Percentiles rank a stretch among this genome's conserved stretches.
Conservation (phyloP, 2,329 filamentous ascomycete genomes). For the Shiraia sp. region DNA sequence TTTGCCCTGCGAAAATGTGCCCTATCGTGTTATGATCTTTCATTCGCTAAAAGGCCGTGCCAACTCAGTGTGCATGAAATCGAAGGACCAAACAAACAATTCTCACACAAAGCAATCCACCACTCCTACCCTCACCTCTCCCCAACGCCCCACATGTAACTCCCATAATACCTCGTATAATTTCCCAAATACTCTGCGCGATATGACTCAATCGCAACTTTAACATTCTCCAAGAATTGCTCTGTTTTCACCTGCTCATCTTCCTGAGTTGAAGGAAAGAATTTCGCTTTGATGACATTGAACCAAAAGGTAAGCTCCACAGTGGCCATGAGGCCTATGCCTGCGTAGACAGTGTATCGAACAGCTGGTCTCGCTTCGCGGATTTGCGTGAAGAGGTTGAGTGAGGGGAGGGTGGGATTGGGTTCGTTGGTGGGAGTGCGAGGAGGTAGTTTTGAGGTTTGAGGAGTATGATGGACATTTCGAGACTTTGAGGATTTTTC, state of each 20-base stretch:
- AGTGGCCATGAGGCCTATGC: slow-evolving; percentile 22
- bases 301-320: slow-evolving; percentile 36
- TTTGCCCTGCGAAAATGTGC: no score
- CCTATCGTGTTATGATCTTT: no score
- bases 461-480: not conserved
- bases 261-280: slow-evolving; percentile 19
- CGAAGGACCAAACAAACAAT: no score
- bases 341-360: slow-evolving; percentile 31
- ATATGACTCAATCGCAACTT: slow-evolving; percentile 12
- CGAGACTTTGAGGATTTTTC: not conserved
- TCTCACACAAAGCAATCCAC: not conserved
- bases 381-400: slow-evolving; percentile 24
- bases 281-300: slow-evolving; percentile 30
- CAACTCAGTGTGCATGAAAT: no score
- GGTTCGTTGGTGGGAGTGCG: not conserved
- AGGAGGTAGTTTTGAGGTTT: slow-evolving; percentile 1
- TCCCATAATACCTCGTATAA: slow-evolving; percentile 22
- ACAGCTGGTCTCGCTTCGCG: slow-evolving; percentile 13
- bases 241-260: slow-evolving; percentile 19
- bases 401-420: slow-evolving; percentile 6
- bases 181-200: slow-evolving; percentile 21
- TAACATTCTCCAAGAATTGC: slow-evolving; percentile 12
- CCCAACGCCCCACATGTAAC: slow-evolving; percentile 24
- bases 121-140: not conserved
- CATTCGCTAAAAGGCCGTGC: no score